A percentile compares a stretch with the other conserved stretches of the same genome.
phyloP scores from a whole-genome alignment of 1,284 basidiomycete genomes.

The Cronartium quercuum region DNA sequence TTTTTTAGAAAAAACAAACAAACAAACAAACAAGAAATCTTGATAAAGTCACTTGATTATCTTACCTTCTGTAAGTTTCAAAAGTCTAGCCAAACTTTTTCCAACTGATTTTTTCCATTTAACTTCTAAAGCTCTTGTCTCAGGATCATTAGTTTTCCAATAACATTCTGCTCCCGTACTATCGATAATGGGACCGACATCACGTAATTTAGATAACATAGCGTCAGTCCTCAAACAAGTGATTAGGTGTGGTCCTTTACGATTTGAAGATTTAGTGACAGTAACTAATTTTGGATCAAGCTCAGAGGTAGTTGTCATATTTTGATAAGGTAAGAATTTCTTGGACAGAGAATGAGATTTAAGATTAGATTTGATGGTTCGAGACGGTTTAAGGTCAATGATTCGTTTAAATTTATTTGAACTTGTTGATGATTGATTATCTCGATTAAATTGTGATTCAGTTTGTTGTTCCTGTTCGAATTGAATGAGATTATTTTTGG shows the following conservation, averaged over 20 bases:
- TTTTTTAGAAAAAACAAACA: not conserved
- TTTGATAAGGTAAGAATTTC: not conserved
- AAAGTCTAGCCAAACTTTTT: slow-evolving; percentile 6
- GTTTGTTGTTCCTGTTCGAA: no score
- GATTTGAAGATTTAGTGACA: not conserved
- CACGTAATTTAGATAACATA: slow-evolving; percentile 3
- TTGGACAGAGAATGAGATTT: no score
- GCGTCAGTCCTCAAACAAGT: slow-evolving; percentile 11
- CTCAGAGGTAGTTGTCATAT: not conserved
- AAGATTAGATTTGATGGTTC: no score
- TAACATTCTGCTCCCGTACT: slow-evolving; percentile 8
- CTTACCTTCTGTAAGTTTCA: slow-evolving; percentile 16
- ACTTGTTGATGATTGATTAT: no score
- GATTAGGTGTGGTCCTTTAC: slow-evolving; percentile 24
- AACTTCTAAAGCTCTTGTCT: not conserved
- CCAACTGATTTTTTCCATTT: slow-evolving; percentile 26
- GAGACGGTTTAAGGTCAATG: no score
- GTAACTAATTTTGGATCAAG: not conserved
- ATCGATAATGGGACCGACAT: slow-evolving; percentile 1
- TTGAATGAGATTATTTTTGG: no score
- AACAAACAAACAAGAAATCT: not conserved
- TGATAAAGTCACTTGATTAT: not conserved
- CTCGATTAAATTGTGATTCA: no score
- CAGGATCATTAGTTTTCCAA: slow-evolving; percentile 3
- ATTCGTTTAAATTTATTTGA: no score